Conservation (phyloP, 2,329 filamentous ascomycete genomes). For the Fusarium algeriense region DNA sequence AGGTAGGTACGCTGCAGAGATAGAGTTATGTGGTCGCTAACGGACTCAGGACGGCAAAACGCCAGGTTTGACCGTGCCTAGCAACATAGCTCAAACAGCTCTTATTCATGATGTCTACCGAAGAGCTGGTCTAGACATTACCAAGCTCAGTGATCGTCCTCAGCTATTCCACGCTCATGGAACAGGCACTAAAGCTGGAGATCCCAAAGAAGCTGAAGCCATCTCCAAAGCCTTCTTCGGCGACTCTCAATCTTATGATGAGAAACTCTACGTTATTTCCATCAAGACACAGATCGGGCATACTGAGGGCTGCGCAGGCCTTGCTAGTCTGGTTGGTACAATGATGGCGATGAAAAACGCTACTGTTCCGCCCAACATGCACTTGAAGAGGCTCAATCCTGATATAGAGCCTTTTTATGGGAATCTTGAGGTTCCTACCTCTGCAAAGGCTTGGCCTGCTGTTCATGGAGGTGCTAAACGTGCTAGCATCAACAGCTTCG, state of each 20-base stretch:
- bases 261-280: neutral
- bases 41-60: neutral
- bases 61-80: conserved; percentile 1
- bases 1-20: neutral
- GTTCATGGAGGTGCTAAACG: neutral
- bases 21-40: fast-evolving
- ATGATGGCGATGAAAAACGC: conserved; percentile 4
- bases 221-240: conserved; percentile 6
- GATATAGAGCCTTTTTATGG: neutral
- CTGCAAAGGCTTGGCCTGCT: conserved; percentile 3
- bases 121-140: neutral
- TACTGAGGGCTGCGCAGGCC: conserved; percentile 15
- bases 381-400: conserved; percentile 4
- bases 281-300: conserved; percentile 30
- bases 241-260: neutral
- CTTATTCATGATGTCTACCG: neutral
- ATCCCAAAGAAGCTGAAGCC: conserved; percentile 24
- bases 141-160: neutral
- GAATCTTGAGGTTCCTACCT: neutral
- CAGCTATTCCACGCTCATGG: conserved; percentile 29
- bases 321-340: neutral
- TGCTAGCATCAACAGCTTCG: conserved; percentile 13
- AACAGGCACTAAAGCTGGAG: conserved; percentile 27
- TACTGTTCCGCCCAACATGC: neutral
- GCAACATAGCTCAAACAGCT: neutral